These are phyloP conservation scores for Chlorociboria aeruginascens DNA, from an alignment of 495 filamentous ascomycete genomes.

Conservation along the genomic window DNA sequence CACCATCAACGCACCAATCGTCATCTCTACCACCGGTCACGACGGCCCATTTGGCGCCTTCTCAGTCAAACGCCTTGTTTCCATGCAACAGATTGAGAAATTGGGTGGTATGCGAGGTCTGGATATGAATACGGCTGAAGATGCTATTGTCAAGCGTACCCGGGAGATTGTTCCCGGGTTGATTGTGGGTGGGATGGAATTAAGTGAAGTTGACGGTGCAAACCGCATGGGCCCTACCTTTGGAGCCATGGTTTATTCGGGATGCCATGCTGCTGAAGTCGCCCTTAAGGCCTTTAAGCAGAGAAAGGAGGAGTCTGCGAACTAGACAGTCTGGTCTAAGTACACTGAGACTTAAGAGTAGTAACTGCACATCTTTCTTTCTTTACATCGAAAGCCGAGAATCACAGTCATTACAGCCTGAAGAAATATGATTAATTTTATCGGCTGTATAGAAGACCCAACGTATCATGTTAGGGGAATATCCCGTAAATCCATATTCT, in stretches of 20 bases:
- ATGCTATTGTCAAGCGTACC: conserved; percentile 82
- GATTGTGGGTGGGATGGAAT: conserved; percentile 88
- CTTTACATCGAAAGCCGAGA: too few species aligned
- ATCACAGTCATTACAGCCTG: too few species aligned
- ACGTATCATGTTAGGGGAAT: too few species aligned
- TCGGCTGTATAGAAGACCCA: too few species aligned
- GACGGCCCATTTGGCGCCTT: conserved; percentile 89
- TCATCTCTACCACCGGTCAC: conserved; percentile 82
- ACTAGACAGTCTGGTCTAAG: too few species aligned
- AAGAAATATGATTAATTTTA: too few species aligned
- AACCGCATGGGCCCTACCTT: conserved; percentile 56
- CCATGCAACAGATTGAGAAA: conserved; percentile 66
- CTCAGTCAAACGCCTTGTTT: conserved; percentile 36
- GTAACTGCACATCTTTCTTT: too few species aligned
- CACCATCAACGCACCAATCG: conserved; percentile 80
- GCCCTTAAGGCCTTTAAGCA: conserved; percentile 62
- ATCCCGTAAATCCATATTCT: too few species aligned
- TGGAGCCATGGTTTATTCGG: conserved; percentile 67
- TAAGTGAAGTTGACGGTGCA: conserved; percentile 79
- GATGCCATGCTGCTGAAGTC: conserved; percentile 84
- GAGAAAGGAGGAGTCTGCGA: conserved; percentile 45
- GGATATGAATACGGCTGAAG: conserved; percentile 82
- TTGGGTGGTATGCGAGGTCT: conserved; percentile 84
- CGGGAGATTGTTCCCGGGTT: conserved; percentile 77
- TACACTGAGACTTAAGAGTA: too few species aligned